Base-by-base conservation (phyloP, 768 basidiomycete species). In the Collybia sordida region DNA sequence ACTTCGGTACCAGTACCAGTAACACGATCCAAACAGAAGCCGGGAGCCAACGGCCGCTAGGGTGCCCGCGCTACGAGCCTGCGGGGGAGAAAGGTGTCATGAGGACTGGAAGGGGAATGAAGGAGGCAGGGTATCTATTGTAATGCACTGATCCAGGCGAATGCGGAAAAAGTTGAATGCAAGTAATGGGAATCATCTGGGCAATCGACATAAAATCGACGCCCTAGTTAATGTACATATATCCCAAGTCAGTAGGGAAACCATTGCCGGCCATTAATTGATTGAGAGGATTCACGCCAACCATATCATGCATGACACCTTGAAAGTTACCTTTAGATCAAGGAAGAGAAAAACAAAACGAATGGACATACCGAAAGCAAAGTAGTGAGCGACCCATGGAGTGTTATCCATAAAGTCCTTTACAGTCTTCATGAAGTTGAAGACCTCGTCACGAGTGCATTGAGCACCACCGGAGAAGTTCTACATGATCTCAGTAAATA, bases 301-400 rank as follows among this genome's bases (percentile, higher is more conserved):
- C 65, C 72, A 85, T 69, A 52, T 81, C 64, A 34, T 71, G 59
- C 77, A 88, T 81, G 28, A 73, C 66, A 58, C 83, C 86, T 84
- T 44, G 17, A 51, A 18, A 38, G 15, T 38, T 47, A 38, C 35
- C 4, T 48, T 35, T 34, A 34, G 5, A 42, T 15, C n/a, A 45
- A 6, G 23, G 6, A 1, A 36, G 45, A 28, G 1, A 34, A 8
- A 35, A 2, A 9, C 24, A 6, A 45, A 11, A 17, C 7, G 4
- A 36, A 35, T 28, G 25, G 6, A 69, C 81, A 42, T 52, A 87
- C 90, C 88, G 56, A 90, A 93, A 23, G 76, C 77, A 57, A 73
- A 79, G 58, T 80, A 77, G 2, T 62, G 65, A 38, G 55, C 24
- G 25, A 87, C 65, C 52, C 60, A 80, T 14, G 49, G 8, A 1